These are phyloP conservation scores for Phialemoniopsis sp. DNA, from an alignment of 2,329 filamentous ascomycete genomes.

Conservation along the genomic window DNA sequence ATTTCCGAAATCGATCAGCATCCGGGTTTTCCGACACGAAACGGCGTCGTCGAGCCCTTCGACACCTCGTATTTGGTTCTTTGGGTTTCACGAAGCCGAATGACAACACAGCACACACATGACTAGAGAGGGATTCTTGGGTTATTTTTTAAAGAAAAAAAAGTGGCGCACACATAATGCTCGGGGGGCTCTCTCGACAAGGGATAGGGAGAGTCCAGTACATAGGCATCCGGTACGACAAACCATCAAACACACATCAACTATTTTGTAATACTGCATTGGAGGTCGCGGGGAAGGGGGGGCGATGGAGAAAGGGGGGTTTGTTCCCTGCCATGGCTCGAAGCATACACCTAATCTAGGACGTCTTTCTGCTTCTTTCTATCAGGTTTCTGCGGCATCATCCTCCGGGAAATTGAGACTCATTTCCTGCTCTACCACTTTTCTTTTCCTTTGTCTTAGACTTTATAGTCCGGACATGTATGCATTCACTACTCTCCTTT, in stretches of 20 bases:
- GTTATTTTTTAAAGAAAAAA: slow-evolving; percentile 18
- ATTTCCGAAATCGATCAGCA: too few relatives aligned
- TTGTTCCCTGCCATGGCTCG: background rate
- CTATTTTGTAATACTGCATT: slow-evolving; percentile 47
- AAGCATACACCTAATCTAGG: too few relatives aligned
- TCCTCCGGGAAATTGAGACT: too few relatives aligned
- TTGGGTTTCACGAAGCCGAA: slow-evolving; percentile 2
- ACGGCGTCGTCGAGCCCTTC: too few relatives aligned
- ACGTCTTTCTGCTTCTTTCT: too few relatives aligned
- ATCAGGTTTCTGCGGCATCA: too few relatives aligned
- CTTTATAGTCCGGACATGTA: too few relatives aligned
- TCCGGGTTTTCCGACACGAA: too few relatives aligned
- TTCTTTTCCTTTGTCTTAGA: too few relatives aligned
- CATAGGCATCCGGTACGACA: slow-evolving; percentile 15
- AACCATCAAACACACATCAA: slow-evolving; percentile 9
- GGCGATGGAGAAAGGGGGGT: slow-evolving; percentile 1
- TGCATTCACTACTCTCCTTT: too few relatives aligned
- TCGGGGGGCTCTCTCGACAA: slow-evolving; percentile 12
- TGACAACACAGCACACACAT: background rate
- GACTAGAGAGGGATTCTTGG: slow-evolving; percentile 13
- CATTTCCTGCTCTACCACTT: too few relatives aligned
- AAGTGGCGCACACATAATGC: slow-evolving; percentile 24
- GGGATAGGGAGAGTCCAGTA: slow-evolving; percentile 5
- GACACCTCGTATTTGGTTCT: background rate
- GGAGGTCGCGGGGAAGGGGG: slow-evolving; percentile 20